Percentiles rank a stretch among this genome's conserved stretches.
phyloP scores from a whole-genome alignment of 2,329 filamentous ascomycete species.

The Aspergillus amoenus region DNA sequence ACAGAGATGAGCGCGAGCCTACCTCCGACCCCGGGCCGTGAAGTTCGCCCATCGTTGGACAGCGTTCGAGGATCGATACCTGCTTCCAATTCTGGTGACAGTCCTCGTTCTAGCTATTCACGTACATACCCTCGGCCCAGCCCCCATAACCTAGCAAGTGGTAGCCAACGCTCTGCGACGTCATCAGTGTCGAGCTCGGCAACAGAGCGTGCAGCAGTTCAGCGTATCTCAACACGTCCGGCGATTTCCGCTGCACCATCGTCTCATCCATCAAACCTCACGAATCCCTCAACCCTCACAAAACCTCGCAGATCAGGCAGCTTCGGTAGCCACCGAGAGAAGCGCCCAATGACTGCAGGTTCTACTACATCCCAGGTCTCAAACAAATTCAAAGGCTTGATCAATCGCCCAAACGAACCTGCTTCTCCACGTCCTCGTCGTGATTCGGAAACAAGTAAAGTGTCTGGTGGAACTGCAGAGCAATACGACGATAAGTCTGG shows the following conservation, averaged over 20 bases:
- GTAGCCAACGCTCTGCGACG: conserved; percentile 24
- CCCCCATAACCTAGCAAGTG: conserved; percentile 23
- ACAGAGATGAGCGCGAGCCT: conserved; percentile 7
- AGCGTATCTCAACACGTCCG: conserved; percentile 37
- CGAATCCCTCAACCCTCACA: conserved; percentile 24
- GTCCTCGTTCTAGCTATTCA: conserved; percentile 27
- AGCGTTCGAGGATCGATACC: conserved; percentile 16
- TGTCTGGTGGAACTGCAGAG: conserved; percentile 27
- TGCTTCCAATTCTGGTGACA: conserved; percentile 31
- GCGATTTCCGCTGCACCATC: conserved; percentile 29
- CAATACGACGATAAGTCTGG: conserved; percentile 60
- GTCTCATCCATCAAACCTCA: conserved; percentile 20
- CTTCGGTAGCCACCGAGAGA: conserved; percentile 38
- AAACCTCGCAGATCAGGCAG: conserved; percentile 41
- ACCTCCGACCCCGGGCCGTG: conserved; percentile 8
- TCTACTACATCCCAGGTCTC: conserved; percentile 42
- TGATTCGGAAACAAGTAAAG: conserved; percentile 37
- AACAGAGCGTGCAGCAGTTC: conserved; percentile 42
- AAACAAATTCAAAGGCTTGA: conserved; percentile 44
- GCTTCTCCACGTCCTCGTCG: conserved; percentile 32
- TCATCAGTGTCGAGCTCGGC: conserved; percentile 25
- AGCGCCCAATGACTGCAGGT: conserved; percentile 40
- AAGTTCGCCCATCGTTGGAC: conserved; percentile 7
- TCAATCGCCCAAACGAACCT: conserved; percentile 32
- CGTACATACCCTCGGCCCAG: conserved; percentile 28